These are phyloP conservation scores for Coniochaeta sp. DNA, from an alignment of 2,329 filamentous ascomycete species.

Conservation along the genomic window DNA sequence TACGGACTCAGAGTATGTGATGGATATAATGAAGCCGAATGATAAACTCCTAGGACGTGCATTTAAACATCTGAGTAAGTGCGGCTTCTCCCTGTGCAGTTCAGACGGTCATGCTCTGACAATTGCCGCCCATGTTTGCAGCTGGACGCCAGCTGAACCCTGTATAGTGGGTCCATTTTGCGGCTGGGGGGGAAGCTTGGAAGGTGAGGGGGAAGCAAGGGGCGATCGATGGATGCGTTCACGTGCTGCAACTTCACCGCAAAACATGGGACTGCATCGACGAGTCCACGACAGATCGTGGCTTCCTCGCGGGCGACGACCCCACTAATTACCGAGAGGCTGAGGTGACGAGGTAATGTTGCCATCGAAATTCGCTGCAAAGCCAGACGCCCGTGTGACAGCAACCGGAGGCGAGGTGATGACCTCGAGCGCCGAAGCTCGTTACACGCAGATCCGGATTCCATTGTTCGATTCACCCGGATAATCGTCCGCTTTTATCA, in stretches of 20 bases:
- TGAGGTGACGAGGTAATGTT: neutral
- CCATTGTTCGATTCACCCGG: neutral
- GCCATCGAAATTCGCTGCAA: neutral
- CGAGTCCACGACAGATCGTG: neutral
- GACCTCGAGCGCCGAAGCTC: neutral
- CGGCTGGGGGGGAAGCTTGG: too few species aligned
- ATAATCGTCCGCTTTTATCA: neutral
- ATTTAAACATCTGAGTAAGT: neutral
- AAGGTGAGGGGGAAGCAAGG: too few species aligned
- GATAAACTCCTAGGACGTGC: too few species aligned
- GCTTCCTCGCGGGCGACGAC: neutral
- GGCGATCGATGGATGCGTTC: too few species aligned
- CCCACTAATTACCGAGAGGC: neutral
- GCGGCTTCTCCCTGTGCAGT: neutral
- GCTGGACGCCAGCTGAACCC: too few species aligned
- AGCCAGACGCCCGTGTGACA: neutral
- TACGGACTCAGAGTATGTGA: neutral
- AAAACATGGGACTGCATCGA: neutral
- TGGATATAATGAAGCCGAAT: neutral
- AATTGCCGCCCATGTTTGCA: too few species aligned
- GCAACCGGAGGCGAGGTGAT: neutral
- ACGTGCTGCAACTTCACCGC: too few species aligned
- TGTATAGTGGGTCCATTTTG: too few species aligned
- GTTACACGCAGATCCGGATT: neutral
- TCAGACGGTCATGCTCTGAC: too few species aligned